These are phyloP conservation scores for Bassia scoparia DNA, from an alignment of 148 eudicot genomes.

Conservation along the genomic window DNA sequence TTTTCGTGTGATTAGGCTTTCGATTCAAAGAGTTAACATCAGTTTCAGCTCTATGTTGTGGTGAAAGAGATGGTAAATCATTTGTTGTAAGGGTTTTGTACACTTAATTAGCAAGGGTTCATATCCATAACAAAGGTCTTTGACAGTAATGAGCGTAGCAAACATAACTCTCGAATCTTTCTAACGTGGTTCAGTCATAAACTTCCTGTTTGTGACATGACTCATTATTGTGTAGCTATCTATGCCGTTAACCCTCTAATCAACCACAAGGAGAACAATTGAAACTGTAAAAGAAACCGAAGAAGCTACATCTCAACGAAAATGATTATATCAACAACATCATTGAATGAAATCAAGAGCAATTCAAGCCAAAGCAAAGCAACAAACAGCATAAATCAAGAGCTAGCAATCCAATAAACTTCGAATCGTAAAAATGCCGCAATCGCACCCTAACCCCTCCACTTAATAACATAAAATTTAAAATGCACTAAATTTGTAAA, in stretches of 20 bases:
- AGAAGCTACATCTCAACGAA: constrained; percentile 50
- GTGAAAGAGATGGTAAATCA: constrained; percentile 75
- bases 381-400: constrained; percentile 43
- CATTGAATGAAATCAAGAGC: constrained; percentile 41
- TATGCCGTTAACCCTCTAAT: constrained; percentile 67
- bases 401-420: constrained; percentile 54
- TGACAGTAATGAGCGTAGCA: constrained; percentile 61
- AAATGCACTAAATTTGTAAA: too few species aligned
- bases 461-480: too few species aligned
- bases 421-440: too few species aligned
- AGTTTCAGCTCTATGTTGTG: constrained; percentile 58
- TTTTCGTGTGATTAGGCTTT: constrained; percentile 72
- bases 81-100: constrained; percentile 44
- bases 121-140: constrained; percentile 75
- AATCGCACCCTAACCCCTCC: too few species aligned
- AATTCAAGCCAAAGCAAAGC: constrained; percentile 43
- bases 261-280: constrained; percentile 40
- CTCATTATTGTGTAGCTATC: constrained; percentile 29
- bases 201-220: constrained; percentile 24
- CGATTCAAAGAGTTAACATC: constrained; percentile 63
- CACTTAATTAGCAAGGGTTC: constrained; percentile 75
- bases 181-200: constrained; percentile 47
- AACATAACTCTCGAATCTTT: constrained; percentile 45
- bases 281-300: constrained; percentile 43
- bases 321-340: constrained; percentile 20